Evolutionary conservation across 176 grass and related monocot genomes (phyloP).

Genomic region (Metroxylon sagu): DNA sequence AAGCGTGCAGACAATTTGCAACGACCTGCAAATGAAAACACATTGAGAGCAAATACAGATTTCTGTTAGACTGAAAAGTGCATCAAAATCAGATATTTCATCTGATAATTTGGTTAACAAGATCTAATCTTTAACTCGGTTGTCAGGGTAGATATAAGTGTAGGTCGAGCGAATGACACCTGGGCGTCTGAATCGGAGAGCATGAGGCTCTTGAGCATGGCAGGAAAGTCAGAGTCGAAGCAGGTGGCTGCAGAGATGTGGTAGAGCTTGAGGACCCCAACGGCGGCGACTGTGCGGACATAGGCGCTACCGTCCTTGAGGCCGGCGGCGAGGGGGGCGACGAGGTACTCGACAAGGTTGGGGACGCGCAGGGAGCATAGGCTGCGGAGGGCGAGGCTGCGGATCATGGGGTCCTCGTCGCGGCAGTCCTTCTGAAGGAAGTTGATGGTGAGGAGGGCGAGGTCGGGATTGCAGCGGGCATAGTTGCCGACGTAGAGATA

Average conservation of each 20-base stretch:
- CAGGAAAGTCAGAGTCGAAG: slow-evolving; percentile 82
- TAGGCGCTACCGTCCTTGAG: slow-evolving; percentile 86
- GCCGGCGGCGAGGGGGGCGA: slow-evolving; percentile 62
- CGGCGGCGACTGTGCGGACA: slow-evolving; percentile 65
- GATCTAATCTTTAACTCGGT: neutral
- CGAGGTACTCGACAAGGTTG: slow-evolving; percentile 93
- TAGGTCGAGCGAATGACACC: slow-evolving; percentile 20
- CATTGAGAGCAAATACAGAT: neutral
- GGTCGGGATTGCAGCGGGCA: slow-evolving; percentile 77
- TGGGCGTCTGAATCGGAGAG: slow-evolving; percentile 84
- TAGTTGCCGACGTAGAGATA: slow-evolving; percentile 97
- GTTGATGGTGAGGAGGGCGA: slow-evolving; percentile 95
- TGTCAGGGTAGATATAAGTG: neutral
- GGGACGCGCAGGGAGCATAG: slow-evolving; percentile 92
- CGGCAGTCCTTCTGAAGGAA: slow-evolving; percentile 97
- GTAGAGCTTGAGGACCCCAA: slow-evolving; percentile 84
- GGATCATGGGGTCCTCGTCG: slow-evolving; percentile 89
- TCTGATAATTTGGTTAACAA: neutral
- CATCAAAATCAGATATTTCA: neutral
- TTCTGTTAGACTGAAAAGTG: neutral
- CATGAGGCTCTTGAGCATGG: slow-evolving; percentile 78
- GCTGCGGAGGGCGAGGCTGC: slow-evolving; percentile 89
- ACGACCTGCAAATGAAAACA: slow-evolving; percentile 49
- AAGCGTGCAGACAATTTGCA: slow-evolving; percentile 77
- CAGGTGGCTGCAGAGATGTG: slow-evolving; percentile 85